Evolutionary conservation across 2,329 filamentous ascomycete genomes (phyloP).

Genomic region (Talaromyces sp.): DNA sequence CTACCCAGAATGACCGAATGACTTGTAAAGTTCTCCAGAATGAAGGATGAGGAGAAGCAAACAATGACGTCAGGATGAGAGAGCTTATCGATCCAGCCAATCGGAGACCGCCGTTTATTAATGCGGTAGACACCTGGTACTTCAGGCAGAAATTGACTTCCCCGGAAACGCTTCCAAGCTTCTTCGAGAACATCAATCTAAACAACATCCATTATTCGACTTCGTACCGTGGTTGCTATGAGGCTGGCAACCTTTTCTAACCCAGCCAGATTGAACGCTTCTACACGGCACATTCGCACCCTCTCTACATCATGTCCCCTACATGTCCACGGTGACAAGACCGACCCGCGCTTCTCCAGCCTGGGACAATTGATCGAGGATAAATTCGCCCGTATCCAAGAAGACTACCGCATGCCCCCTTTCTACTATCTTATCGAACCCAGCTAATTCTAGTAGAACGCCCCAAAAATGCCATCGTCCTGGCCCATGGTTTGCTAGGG

Average conservation of each 20-base stretch:
- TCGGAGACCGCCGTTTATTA: slow-evolving; percentile 2
- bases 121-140: background rate
- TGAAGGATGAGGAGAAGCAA: background rate
- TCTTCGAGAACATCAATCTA: background rate
- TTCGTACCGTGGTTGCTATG: slow-evolving; percentile 9
- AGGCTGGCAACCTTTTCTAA: background rate
- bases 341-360: slow-evolving; percentile 52
- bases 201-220: background rate
- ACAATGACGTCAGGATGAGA: slow-evolving; percentile 9
- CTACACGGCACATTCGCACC: background rate
- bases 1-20: background rate
- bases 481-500: slow-evolving; percentile 65
- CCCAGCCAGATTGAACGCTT: background rate
- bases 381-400: slow-evolving; percentile 60
- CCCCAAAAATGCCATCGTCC: slow-evolving; percentile 59
- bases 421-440: background rate
- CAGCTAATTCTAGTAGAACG: slow-evolving; percentile 31
- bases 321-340: slow-evolving; percentile 2
- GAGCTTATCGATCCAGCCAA: background rate
- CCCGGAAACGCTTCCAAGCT: background rate
- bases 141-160: background rate
- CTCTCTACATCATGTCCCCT: background rate
- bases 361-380: slow-evolving; percentile 57
- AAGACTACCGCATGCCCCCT: slow-evolving; percentile 52
- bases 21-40: background rate